phyloP scores from a whole-genome alignment of 805 yeast species.

The Alloascoidea hylecoeti region DNA sequence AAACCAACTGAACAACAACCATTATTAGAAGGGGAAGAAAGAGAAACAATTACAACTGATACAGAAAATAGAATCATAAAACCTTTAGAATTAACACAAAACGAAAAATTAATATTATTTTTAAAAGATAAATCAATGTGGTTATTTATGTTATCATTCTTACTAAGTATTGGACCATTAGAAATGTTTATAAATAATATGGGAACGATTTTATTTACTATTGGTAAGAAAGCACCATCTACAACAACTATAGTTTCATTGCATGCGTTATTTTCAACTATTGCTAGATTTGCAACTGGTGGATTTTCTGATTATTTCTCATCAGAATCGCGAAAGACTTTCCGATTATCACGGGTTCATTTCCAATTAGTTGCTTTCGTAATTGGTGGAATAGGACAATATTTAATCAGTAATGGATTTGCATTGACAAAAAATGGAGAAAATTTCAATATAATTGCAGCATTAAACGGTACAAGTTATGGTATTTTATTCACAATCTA shows the following conservation, averaged over 20 bases:
- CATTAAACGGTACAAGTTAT: slow-evolving; percentile 53
- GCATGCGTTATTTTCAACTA: slow-evolving; percentile 56
- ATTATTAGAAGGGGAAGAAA: slow-evolving; percentile 12
- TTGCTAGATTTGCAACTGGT: slow-evolving; percentile 55
- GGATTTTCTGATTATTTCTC: slow-evolving; percentile 48
- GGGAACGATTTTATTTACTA: slow-evolving; percentile 49
- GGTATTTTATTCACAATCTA: slow-evolving; percentile 79
- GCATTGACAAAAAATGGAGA: slow-evolving; percentile 7
- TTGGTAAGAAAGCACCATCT: slow-evolving; percentile 10
- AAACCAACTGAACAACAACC: not conserved
- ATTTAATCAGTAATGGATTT: slow-evolving; percentile 5
- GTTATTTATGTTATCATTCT: slow-evolving; percentile 44
- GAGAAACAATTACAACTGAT: slow-evolving; percentile 17
- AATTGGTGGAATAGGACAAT: slow-evolving; percentile 5
- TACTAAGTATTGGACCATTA: slow-evolving; percentile 66
- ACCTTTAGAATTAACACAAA: slow-evolving; percentile 10
- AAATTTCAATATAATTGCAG: slow-evolving; percentile 20
- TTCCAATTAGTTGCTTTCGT: slow-evolving; percentile 11
- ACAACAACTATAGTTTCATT: slow-evolving; percentile 28
- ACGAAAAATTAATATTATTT: slow-evolving; percentile 14
- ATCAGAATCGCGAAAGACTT: slow-evolving; percentile 2
- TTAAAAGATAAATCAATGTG: slow-evolving; percentile 47
- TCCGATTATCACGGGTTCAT: slow-evolving; percentile 21
- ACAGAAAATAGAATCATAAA: slow-evolving; percentile 9
- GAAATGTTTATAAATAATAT: slow-evolving; percentile 78